A percentile compares a stretch with the other conserved stretches of the same genome.
These are phyloP conservation scores for Pyrenula aspistea DNA, from an alignment of 495 filamentous ascomycete species.

Conservation along the genomic window DNA sequence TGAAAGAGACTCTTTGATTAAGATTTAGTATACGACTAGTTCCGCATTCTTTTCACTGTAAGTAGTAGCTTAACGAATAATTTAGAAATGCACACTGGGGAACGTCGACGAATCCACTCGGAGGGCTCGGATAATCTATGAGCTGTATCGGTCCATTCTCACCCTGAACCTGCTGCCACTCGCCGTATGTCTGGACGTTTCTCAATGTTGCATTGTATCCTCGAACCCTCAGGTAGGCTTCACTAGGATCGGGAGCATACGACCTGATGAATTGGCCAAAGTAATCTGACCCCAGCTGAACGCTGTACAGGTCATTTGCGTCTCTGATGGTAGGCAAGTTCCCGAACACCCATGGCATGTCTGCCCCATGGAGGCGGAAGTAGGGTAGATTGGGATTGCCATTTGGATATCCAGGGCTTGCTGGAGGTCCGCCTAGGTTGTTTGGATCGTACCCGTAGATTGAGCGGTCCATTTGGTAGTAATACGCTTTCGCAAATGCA, in stretches of 20 bases:
- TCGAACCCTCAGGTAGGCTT: conserved; percentile 15
- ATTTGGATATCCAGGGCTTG: conserved; percentile 17
- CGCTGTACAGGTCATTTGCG: conserved; percentile 7
- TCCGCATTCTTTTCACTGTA: too few species aligned
- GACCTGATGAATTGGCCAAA: conserved; percentile 19
- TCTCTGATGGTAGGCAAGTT: conserved; percentile 12
- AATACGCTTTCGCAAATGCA: conserved; percentile 26
- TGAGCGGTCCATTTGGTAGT: conserved; percentile 31
- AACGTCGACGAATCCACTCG: conserved; percentile 17
- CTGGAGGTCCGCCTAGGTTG: conserved; percentile 19
- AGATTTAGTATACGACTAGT: too few species aligned
- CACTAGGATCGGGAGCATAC: conserved; percentile 17
- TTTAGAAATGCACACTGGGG: conserved; percentile 25
- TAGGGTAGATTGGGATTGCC: conserved; percentile 17
- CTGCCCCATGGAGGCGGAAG: conserved; percentile 13
- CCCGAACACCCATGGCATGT: conserved; percentile 19
- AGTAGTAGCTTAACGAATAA: conserved; percentile 18
- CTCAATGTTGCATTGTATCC: conserved; percentile 17
- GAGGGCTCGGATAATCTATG: conserved; percentile 17
- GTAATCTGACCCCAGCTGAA: conserved; percentile 17
- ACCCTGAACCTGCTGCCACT: neutral
- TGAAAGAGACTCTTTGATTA: too few species aligned
- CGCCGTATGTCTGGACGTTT: conserved; percentile 4
- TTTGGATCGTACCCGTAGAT: conserved; percentile 27
- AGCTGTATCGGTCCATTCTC: conserved; percentile 18